A percentile compares a stretch with the other conserved stretches of the same genome.
Conservation (phyloP, 2,329 filamentous ascomycete species). For the Epichloe uncinata region DNA sequence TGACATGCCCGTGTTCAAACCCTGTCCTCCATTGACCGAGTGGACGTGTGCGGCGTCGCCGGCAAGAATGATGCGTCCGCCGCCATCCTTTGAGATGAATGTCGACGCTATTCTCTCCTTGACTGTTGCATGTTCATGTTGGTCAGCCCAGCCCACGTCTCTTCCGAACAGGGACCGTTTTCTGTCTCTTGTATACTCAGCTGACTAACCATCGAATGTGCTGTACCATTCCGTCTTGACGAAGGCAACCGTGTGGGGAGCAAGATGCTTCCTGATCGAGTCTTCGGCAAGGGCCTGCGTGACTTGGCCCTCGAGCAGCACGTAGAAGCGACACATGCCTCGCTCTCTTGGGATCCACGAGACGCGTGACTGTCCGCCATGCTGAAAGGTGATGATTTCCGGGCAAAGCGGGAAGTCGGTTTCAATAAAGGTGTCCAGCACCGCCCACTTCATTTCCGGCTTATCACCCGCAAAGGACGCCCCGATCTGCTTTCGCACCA, state of each 20-base stretch:
- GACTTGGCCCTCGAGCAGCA: constrained; percentile 32
- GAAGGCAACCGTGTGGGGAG: constrained; percentile 29
- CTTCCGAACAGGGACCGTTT: neutral
- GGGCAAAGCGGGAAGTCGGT: constrained; percentile 31
- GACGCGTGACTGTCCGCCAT: constrained; percentile 30
- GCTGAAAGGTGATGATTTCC: constrained; percentile 35
- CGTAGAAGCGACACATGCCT: constrained; percentile 33
- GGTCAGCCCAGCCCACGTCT: constrained; percentile 3
- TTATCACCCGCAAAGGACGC: constrained; percentile 32
- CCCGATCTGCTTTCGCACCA: constrained; percentile 26
- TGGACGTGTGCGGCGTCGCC: constrained; percentile 46
- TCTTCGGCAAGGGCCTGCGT: constrained; percentile 25
- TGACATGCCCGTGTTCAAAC: constrained; percentile 44
- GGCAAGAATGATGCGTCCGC: constrained; percentile 35
- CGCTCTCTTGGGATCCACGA: constrained; percentile 36
- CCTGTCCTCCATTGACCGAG: constrained; percentile 42
- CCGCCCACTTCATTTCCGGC: constrained; percentile 36
- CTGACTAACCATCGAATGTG: constrained; percentile 32
- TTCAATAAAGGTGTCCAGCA: constrained; percentile 35
- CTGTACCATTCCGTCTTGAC: constrained; percentile 34
- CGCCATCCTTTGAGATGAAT: constrained; percentile 25
- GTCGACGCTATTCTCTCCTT: constrained; percentile 27
- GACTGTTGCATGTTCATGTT: constrained; percentile 14
- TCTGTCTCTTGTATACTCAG: constrained; percentile 6
- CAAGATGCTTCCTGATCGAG: constrained; percentile 30